Conservation (phyloP, 805 yeast genomes). For the Candida sonorensis region DNA sequence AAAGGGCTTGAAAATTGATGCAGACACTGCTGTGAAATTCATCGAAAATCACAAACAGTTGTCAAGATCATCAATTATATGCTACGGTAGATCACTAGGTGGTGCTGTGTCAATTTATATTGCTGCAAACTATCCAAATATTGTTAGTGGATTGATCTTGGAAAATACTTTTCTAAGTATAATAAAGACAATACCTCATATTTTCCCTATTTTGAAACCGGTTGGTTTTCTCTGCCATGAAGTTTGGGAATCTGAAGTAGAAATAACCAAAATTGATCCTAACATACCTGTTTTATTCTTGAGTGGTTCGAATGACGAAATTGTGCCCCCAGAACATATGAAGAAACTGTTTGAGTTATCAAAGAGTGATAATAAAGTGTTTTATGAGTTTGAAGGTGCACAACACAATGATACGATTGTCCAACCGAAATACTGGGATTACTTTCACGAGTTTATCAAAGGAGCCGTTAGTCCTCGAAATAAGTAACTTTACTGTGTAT, state of each 20-base stretch:
- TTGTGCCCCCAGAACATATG: slow-evolving; percentile 89
- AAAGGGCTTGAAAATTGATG: slow-evolving; percentile 73
- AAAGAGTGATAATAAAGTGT: slow-evolving; percentile 43
- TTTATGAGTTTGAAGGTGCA: slow-evolving; percentile 50
- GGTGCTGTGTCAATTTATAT: slow-evolving; percentile 91
- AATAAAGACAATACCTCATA: slow-evolving; percentile 62
- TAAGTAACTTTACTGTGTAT: slow-evolving; percentile 2
- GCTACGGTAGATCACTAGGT: slow-evolving; percentile 89
- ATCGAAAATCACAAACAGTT: slow-evolving; percentile 49
- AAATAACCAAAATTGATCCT: slow-evolving; percentile 43
- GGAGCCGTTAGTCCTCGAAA: slow-evolving; percentile 34
- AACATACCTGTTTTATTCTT: slow-evolving; percentile 63
- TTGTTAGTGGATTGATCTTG: slow-evolving; percentile 58
- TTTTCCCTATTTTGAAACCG: slow-evolving; percentile 60
- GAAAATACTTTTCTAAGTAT: slow-evolving; percentile 85
- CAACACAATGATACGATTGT: slow-evolving; percentile 79
- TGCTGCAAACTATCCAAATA: slow-evolving; percentile 48
- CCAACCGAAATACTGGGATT: slow-evolving; percentile 74
- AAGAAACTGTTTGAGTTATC: slow-evolving; percentile 46
- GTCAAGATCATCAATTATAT: slow-evolving; percentile 44
- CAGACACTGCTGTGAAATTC: slow-evolving; percentile 60
- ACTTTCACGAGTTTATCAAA: slow-evolving; percentile 47
- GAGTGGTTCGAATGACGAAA: slow-evolving; percentile 74
- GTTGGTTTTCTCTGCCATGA: slow-evolving; percentile 64
- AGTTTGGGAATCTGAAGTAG: slow-evolving; percentile 71